A percentile compares a stretch with the other conserved stretches of the same genome.
phyloP scores from a whole-genome alignment of 2,329 filamentous ascomycete genomes.

The Chrysoporthe cubensis region DNA sequence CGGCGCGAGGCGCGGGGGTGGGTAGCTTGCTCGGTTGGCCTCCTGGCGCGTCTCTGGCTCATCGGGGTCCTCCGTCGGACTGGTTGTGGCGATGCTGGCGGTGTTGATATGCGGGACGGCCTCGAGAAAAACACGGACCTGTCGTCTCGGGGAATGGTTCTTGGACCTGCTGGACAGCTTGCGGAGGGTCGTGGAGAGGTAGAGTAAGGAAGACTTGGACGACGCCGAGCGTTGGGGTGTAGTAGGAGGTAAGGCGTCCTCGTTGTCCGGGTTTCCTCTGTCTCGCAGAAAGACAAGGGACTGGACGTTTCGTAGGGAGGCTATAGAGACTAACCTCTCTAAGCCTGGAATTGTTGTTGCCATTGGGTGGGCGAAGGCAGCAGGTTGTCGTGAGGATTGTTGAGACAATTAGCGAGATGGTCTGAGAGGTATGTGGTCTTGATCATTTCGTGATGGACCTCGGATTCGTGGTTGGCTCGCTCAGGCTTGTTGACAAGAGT shows the following conservation, averaged over 20 bases:
- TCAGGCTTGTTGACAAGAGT: neutral
- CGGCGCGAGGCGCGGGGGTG: neutral
- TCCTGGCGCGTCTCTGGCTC: neutral
- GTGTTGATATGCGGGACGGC: neutral
- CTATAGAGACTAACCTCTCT: neutral
- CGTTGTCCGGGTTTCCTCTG: neutral
- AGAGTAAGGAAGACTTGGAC: neutral
- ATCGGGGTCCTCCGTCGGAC: neutral
- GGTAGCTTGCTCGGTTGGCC: neutral
- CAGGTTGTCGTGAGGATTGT: neutral
- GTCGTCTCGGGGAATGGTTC: neutral
- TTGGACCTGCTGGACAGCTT: neutral
- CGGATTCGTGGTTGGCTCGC: neutral
- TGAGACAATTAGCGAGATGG: neutral
- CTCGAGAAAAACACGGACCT: neutral
- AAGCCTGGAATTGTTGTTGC: neutral
- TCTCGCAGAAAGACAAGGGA: neutral
- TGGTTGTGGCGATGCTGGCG: neutral
- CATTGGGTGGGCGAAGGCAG: no score
- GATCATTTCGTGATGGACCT: neutral
- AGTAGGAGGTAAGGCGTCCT: neutral
- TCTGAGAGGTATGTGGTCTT: neutral
- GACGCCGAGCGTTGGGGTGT: neutral
- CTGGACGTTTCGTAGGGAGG: neutral
- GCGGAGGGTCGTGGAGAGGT: neutral